These are phyloP conservation scores for Toxoplasma gondii DNA, from an alignment of 169 alveolate genomes.

Conservation along the genomic window DNA sequence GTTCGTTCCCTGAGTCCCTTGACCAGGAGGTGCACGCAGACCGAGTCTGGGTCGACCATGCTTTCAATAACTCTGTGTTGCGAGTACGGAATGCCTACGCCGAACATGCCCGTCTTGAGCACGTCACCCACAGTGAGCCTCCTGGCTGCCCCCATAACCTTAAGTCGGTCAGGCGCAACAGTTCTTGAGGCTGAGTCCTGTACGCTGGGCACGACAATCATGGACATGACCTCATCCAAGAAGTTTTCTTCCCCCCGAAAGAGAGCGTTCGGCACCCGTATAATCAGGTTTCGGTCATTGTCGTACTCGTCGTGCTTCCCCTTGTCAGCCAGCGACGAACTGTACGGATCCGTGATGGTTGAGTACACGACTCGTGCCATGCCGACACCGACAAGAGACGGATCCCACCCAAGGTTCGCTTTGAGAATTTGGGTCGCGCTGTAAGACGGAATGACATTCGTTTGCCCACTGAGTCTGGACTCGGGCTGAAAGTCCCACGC, in stretches of 20 bases:
- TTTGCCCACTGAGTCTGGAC: background rate
- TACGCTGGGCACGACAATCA: background rate
- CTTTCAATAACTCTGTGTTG: constrained; percentile 48
- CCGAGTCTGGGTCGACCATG: constrained; percentile 42
- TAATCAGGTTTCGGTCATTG: constrained; percentile 27
- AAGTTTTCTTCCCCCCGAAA: background rate
- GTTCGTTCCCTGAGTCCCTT: constrained; percentile 42
- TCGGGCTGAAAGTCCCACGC: constrained; percentile 37
- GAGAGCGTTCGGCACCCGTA: background rate
- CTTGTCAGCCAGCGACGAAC: background rate
- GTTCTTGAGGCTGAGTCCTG: constrained; percentile 20
- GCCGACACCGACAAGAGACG: constrained; percentile 68
- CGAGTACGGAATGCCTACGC: constrained; percentile 53
- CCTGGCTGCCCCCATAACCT: constrained; percentile 52
- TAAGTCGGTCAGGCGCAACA: background rate
- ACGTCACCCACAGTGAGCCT: constrained; percentile 7
- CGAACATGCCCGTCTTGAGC: constrained; percentile 53
- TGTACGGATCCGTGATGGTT: constrained; percentile 54
- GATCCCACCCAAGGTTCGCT: constrained; percentile 61
- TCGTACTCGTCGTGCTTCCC: background rate
- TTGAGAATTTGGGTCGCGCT: constrained; percentile 64
- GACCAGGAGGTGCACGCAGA: constrained; percentile 51
- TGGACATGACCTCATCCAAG: background rate
- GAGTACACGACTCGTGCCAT: constrained; percentile 61
- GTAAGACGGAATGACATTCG: constrained; percentile 46